Evolutionary conservation across 148 eudicot genomes (phyloP), one percentile per base, ranked within the genome.

Genomic region (Selenicereus undatus): DNA sequence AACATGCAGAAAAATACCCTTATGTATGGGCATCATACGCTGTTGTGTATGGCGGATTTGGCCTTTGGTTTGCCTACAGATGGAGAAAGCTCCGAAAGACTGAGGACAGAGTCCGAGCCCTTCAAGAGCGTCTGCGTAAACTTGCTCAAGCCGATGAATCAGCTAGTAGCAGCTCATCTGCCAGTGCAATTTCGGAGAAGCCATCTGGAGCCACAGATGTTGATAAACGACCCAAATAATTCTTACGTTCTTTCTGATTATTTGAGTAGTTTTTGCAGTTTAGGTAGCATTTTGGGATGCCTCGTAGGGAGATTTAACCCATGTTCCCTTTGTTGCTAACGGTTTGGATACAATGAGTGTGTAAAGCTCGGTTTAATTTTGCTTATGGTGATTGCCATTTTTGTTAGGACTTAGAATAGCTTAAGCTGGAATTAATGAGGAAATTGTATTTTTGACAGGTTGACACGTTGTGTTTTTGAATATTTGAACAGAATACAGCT

Each of bases 11-110:
- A 84, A 76, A 96, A 24, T 95, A 91, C 76, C 97, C 97, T 2
- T 93, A 89, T 81, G 97, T 93, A 4, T 95, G 99, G 97, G 92
- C 86, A 48, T 92, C 99, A 48, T 95, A 95, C 79, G 70, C 79
- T 13, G 81, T 93, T 64, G 98, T 92, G n/a, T 93, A 95, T 70
- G 94, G 97, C 22, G 93, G 93, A 20, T 86, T 95, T 84, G 93
- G 92, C n/a, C 85, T 93, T 22, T 93, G 97, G 97, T 39, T 82
- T 30, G 79, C 97, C 20, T 95, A 93, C 82, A 86, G 93, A 79
- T 95, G 90, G 89, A 89, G 90, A 82, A 91, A 83, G 85, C 97
- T 95, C 20, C 91, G 94, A 3, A 86, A 51, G 65, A 93, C 94
- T 17, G 97, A 95, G 81, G 90, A 90, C 65, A 90, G 96, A 85